Conservation (phyloP, 108 stramenopile genomes). For the Craspedostauros australis region DNA sequence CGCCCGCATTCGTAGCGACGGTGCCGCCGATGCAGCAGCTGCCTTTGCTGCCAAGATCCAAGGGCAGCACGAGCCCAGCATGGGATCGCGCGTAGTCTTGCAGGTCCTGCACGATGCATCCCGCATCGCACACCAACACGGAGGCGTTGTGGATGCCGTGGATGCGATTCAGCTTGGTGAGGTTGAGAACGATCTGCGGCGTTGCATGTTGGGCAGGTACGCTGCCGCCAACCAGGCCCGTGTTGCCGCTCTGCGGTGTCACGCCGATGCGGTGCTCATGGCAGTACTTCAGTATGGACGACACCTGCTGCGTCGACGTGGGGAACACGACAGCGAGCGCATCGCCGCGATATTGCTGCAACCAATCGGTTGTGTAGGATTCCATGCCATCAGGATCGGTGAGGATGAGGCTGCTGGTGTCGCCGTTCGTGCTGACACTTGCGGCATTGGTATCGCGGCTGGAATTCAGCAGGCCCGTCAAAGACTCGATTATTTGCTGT, state of each 20-base stretch:
- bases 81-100: conserved; percentile 54
- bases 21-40: conserved; percentile 96
- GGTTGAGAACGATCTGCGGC: conserved; percentile 78
- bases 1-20: conserved; percentile 94
- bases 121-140: conserved; percentile 86
- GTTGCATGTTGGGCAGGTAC: conserved; percentile 44
- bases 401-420: too few species aligned
- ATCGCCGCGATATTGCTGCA: conserved; percentile 39
- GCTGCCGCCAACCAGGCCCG: conserved; percentile 92
- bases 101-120: conserved; percentile 82
- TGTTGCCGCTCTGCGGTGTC: conserved; percentile 95
- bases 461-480: too few species aligned
- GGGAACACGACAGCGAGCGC: conserved; percentile 60
- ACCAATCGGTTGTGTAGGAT: conserved; percentile 12
- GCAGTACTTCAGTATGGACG: conserved; percentile 84
- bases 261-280: conserved; percentile 59
- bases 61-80: conserved; percentile 71
- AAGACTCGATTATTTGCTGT: too few species aligned
- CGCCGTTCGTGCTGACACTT: too few species aligned
- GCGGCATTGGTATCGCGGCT: too few species aligned
- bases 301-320: conserved; percentile 59
- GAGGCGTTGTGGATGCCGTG: conserved; percentile 48
- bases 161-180: conserved; percentile 59
- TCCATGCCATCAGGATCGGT: too few species aligned
- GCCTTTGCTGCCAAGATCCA: conserved; percentile 96